A percentile compares a stretch with the other conserved stretches of the same genome.
Evolutionary conservation across 2,329 filamentous ascomycete genomes (phyloP).

Genomic region (Thelonectria rubi): DNA sequence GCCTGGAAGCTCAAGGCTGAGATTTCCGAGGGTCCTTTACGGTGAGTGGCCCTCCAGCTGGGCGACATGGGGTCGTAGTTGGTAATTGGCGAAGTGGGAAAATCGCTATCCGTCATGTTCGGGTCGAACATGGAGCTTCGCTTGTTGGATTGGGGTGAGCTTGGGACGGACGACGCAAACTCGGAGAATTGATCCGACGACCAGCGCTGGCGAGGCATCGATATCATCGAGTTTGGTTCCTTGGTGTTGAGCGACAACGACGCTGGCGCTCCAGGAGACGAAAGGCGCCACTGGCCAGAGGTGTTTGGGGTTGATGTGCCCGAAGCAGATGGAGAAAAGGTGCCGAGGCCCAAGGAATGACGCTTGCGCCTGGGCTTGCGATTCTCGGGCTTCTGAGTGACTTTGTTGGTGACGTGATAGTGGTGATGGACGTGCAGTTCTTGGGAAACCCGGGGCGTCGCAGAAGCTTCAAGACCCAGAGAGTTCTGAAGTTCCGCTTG

Average conservation of each 20-base stretch:
- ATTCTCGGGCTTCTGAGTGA: constrained; percentile 67
- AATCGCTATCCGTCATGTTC: constrained; percentile 66
- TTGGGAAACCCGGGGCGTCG: constrained; percentile 59
- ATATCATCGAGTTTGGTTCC: constrained; percentile 62
- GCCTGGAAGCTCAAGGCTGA: constrained; percentile 61
- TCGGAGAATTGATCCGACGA: constrained; percentile 72
- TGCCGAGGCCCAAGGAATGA: constrained; percentile 66
- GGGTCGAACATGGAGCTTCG: constrained; percentile 82
- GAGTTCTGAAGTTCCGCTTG: constrained; percentile 73
- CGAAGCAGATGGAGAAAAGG: constrained; percentile 60
- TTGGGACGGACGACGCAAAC: constrained; percentile 78
- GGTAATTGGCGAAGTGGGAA: constrained; percentile 84
- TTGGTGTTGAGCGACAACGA: constrained; percentile 54
- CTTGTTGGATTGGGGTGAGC: constrained; percentile 80
- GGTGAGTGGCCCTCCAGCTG: constrained; percentile 60
- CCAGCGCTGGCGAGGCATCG: constrained; percentile 62
- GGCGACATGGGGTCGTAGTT: constrained; percentile 74
- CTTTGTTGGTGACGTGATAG: constrained; percentile 77
- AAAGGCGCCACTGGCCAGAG: constrained; percentile 50
- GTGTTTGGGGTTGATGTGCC: constrained; percentile 54
- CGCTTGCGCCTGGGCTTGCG: constrained; percentile 78
- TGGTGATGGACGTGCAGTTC: constrained; percentile 95
- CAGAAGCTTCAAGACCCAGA: constrained; percentile 44
- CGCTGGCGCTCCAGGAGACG: constrained; percentile 51
- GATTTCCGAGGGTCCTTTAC: constrained; percentile 65